A percentile compares a stretch with the other conserved stretches of the same genome.
These are phyloP conservation scores for Umbelopsis sp. DNA, from an alignment of 192 early-diverging fungal species.

Conservation along the genomic window DNA sequence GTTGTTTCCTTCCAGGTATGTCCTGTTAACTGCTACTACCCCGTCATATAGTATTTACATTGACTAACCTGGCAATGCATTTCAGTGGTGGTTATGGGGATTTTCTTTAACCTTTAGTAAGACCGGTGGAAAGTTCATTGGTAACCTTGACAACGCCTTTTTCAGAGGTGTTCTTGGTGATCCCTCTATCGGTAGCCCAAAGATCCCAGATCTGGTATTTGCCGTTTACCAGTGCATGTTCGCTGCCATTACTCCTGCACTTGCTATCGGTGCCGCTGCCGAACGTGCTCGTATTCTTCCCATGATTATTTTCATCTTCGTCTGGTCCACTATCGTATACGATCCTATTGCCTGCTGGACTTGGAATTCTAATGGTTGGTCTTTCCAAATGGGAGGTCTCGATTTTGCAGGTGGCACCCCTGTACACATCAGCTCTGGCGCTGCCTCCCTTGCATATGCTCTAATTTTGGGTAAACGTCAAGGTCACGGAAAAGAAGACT, in stretches of 20 bases:
- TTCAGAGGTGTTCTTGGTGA: slow-evolving; percentile 55
- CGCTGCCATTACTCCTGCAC: slow-evolving; percentile 87
- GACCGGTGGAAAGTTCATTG: slow-evolving; percentile 71
- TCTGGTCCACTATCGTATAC: slow-evolving; percentile 94
- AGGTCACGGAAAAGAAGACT: slow-evolving; percentile 67
- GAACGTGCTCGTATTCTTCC: slow-evolving; percentile 88
- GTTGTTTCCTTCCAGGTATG: slow-evolving; percentile 83
- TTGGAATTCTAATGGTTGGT: slow-evolving; percentile 88
- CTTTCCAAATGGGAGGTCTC: slow-evolving; percentile 75
- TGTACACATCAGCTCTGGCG: slow-evolving; percentile 91
- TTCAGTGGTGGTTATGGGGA: slow-evolving; percentile 88
- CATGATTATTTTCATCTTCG: slow-evolving; percentile 85
- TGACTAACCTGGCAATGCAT: neutral
- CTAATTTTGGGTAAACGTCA: slow-evolving; percentile 82
- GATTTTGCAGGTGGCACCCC: slow-evolving; percentile 98
- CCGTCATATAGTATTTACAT: neutral
- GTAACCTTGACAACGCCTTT: slow-evolving; percentile 79
- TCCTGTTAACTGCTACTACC: neutral
- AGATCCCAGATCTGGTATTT: slow-evolving; percentile 78
- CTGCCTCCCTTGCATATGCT: slow-evolving; percentile 87
- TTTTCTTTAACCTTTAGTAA: slow-evolving; percentile 90
- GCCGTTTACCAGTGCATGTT: slow-evolving; percentile 89
- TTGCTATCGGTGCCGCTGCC: slow-evolving; percentile 89
- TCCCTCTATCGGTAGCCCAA: slow-evolving; percentile 57
- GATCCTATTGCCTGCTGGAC: slow-evolving; percentile 96